Evolutionary conservation across 768 basidiomycete genomes (phyloP), one percentile per base, ranked within the genome.

Genomic region (Amanita exitialis): DNA sequence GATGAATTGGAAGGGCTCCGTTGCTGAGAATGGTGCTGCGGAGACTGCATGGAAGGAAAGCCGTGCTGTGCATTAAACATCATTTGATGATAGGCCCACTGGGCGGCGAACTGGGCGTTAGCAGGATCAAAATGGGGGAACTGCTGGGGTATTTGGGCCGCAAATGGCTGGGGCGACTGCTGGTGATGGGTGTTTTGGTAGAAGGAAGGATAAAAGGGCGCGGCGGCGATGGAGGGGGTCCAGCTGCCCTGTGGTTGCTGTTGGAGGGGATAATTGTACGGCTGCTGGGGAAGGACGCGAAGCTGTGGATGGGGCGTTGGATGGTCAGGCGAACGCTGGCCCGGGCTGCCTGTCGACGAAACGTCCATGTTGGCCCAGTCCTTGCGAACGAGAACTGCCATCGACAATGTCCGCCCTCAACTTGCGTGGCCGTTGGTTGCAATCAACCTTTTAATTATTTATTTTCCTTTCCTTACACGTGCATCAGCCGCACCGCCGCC

Each of bases 11-110:
- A 62, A 30, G 66, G 66, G 54, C 69, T 68, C 35, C 76, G 72
- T 59, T 75, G 76, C 39, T 67, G 64, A 44, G 63, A 64, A 36
- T 60, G 67, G 23, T 68, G 64, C 46, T 74, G 73, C 59, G 73
- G 65, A 56, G 70, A 73, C 57, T 78, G 71, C n/a, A 73, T 68
- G 54, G 58, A 64, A 27, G 64, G 62, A 59, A 73, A 75, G 42
- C 68, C 71, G 43, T 79, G 78, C 57, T 81, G 78, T 43, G 82
- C 81, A 59, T 78, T 82, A 69, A 80, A 85, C 81, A 91, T 82
- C 88, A 90, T 90, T 61, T 90, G 88, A 66, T 90, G 88, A 68
- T 91, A 91, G 34, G 88, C 86, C 88, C 89, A 91, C 64, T 87
- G 86, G 3, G 86, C 83, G 51, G 82, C 79, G 51, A 88, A 78